Evolutionary conservation across 371 early-diverging fungal species (phyloP), one percentile per base, ranked within the genome.

Genomic region (Ordospora pajunii): DNA sequence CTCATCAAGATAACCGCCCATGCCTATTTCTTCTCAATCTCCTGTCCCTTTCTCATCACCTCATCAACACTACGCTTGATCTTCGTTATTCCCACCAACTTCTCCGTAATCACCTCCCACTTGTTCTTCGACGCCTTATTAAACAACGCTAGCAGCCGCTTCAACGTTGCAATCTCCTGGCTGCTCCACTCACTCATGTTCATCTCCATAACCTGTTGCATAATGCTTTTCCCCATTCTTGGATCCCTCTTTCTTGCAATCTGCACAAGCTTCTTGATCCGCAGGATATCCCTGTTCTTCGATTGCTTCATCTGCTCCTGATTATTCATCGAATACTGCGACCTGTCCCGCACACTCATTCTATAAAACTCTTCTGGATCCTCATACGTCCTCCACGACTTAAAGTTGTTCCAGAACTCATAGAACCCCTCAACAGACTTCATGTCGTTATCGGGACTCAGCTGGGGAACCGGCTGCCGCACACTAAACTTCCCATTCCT

Each of bases 371-470:
- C 92, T 82, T 95, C 96, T 64, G 91, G 84, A 86, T 90, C 90
- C 87, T 97, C 97, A 78, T 96, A 98, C 17, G 92, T 88, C 78
- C 99, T 87, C 93, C 93, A 94, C 45, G 94, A 93, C 76, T 96
- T 93, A 78, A 95, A 91, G 87, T 87, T 89, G 84, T 89, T 90
- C 90, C 92, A 97, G 84, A 93, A 96, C 67, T 90, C 89, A 85
- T 98, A 98, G 87, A 98, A 97, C 19, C 32, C 58, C 6, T 25
- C 23, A n/a, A 19, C 37, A 27, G 27, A 37, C 12, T 58, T 58
- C 7, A 19, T 7, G n/a, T 58, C 58, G 6, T 58, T 91, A 25
- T 90, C 89, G 72, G 90, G 91, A 77, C 89, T 89, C 40, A 97
- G 83, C 44, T 48, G 67, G n/a, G 91, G 89, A 19, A 91, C 90